These are phyloP conservation scores for Fusarium falciforme DNA, from an alignment of 2,329 filamentous ascomycete species.

Conservation along the genomic window DNA sequence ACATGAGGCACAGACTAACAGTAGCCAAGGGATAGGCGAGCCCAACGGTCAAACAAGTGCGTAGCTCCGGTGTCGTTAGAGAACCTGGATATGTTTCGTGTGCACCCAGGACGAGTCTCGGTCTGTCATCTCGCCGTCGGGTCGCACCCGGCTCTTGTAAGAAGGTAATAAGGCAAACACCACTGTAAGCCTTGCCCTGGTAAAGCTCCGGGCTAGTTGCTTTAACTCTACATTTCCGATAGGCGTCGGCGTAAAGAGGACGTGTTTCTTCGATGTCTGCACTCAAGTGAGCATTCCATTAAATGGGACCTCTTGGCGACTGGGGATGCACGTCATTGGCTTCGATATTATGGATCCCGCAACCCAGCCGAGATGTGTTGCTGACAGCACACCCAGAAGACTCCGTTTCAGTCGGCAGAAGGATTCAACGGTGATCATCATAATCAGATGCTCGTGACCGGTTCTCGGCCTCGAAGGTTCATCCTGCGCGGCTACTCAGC, in stretches of 20 bases:
- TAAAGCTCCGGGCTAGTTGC: neutral
- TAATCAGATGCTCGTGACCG: neutral
- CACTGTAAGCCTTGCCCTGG: neutral
- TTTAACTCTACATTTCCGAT: neutral
- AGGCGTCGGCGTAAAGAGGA: neutral
- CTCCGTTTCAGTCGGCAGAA: neutral
- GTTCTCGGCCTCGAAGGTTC: neutral
- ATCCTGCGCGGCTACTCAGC: neutral
- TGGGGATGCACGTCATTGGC: conserved; percentile 6
- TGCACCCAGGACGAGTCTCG: neutral
- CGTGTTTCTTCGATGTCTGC: neutral
- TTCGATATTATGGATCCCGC: conserved; percentile 1
- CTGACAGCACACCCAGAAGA: neutral
- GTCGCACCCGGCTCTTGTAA: neutral
- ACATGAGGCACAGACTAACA: neutral
- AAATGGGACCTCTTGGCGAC: neutral
- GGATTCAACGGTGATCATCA: neutral
- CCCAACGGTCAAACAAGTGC: neutral
- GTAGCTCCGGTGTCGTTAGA: neutral
- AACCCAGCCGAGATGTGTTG: neutral
- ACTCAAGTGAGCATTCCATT: neutral
- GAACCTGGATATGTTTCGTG: neutral
- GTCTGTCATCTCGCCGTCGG: neutral
- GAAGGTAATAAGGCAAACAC: neutral
- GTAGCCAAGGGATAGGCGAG: neutral